Percentiles rank a stretch among this genome's conserved stretches.
These are phyloP conservation scores for Pseudocercospora ulei DNA, from an alignment of 2,329 filamentous ascomycete species.

Conservation along the genomic window DNA sequence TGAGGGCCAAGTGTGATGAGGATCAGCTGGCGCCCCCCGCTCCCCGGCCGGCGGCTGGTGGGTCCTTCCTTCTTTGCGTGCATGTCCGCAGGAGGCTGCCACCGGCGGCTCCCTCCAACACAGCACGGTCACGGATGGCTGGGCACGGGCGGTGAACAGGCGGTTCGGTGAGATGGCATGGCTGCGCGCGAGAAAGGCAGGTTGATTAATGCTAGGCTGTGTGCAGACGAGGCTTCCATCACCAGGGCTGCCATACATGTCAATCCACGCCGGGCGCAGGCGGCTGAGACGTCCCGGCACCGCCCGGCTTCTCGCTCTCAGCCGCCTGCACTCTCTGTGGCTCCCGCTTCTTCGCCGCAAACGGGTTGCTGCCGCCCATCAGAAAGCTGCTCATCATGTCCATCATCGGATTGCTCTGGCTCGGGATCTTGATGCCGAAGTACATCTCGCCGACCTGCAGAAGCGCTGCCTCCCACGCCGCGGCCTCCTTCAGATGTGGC, in stretches of 20 bases:
- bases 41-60: no score
- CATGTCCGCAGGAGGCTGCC: no score
- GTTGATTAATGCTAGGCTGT: background rate
- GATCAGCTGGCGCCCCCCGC: slow-evolving; percentile 3
- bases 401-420: slow-evolving; percentile 83
- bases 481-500: slow-evolving; percentile 61
- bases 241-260: slow-evolving; percentile 3
- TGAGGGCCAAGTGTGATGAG: slow-evolving; percentile 1
- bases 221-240: background rate
- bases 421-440: slow-evolving; percentile 79
- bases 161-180: no score
- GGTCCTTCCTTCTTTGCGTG: no score
- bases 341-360: slow-evolving; percentile 39
- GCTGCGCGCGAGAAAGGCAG: no score
- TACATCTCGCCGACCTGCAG: slow-evolving; percentile 92
- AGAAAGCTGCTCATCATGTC: slow-evolving; percentile 98
- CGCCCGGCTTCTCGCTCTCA: slow-evolving; percentile 26
- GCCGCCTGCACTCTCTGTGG: slow-evolving; percentile 43
- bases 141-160: no score
- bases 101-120: no score
- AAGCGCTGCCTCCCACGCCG: slow-evolving; percentile 63
- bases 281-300: slow-evolving; percentile 24
- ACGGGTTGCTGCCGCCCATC: slow-evolving; percentile 58
- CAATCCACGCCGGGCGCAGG: slow-evolving; percentile 33
- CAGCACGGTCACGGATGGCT: no score